Base-by-base conservation (phyloP, 75 land plant species). In the Pinus taeda region DNA sequence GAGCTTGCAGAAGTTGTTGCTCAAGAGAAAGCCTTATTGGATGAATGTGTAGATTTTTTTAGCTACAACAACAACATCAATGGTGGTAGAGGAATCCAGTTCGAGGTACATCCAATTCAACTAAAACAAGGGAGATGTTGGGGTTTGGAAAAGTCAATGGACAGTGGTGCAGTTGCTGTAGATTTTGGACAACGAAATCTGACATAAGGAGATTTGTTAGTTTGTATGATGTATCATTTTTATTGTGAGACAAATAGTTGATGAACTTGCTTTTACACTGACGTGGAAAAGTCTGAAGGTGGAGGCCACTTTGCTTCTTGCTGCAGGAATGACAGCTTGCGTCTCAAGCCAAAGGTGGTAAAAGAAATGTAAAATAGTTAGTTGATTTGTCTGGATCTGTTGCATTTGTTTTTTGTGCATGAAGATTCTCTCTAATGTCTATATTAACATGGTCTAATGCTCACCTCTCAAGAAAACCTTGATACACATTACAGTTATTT, bases 1-100 rank as follows among this genome's bases (percentile, higher is more conserved):
- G 91, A 91, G 74, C 88, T 96, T 71, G 90, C 94, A 75, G 80
- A 81, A 57, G 73, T 85, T 45, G 90, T 91, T 65, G 89, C 91
- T 30, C 87, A 87, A 53, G 96, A 87, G 71, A 85, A 87, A 77
- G 82, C 86, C 55, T 78, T 88, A 81, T 86, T 96, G 77, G 89
- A 80, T 79, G 90, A 93, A 58, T 96, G 94, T 78, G 86, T 87
- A 80, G 86, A 90, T 59, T 76, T 91, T 26, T 8, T 75, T 96
- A 67, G 83, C 85, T 49, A 80, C 86, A 69, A 81, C 78, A 26
- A 84, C 88, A 76, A 85, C 96, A 26, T 26, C 26, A 66, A 78
- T 93, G 78, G 92, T 93, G 89, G 83, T 87, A 21, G 77, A 77
- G 21, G 83, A 84, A 21, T 78, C 81, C 77, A 87, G 86, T 73